Evolutionary conservation across 805 yeast genomes (phyloP), one percentile per base, ranked within the genome.

Genomic region (Spathaspora gorwiae): DNA sequence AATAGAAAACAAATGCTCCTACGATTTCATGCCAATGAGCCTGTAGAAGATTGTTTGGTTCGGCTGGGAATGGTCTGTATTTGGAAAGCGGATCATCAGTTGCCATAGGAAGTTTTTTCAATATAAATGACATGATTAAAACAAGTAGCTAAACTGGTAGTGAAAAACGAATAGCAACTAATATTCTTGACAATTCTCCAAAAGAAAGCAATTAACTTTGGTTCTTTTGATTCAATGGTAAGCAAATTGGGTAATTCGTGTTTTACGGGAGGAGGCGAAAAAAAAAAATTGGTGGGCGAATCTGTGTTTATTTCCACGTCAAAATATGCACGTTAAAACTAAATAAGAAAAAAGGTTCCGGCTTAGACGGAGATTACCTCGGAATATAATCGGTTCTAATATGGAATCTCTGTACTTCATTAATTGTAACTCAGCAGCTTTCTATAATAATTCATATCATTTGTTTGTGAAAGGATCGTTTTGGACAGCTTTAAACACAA

Each of bases 21-120:
- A 79, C 59, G 14, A 88, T 72, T 64, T 92, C 97, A 59, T 90
- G 97, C 73, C 81, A 73, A 59, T 86, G 92, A n/a, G 70, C 70
- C 26, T 64, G 51, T 39, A 74, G 70, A 47, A 68, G 57, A 48
- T 64, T 70, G n/a, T 59, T 52, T 1, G 86, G 73, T 0, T 59
- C 48, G 8, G 54, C 66, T 0, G 81, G 79, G 47, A 72, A 76
- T 13, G 83, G 82, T 31, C 73, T 59, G 46, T 61, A 66, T 50
- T 62, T 50, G 37, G 71, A 59, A 40, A 79, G 66, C 9, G 76
- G 73, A 59, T 79, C 84, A 3, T 64, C 54, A 19, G 50, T 47
- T 42, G 51, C 53, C 8, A 57, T 59, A 7, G 72, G 72, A 19
- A 61, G 38, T 27, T 34, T 40, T 29, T 39, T 30, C 14, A 13